Evolutionary conservation across 139 green algal species (phyloP), one percentile per base, ranked within the genome.

Genomic region (Desmodesmus armatus): DNA sequence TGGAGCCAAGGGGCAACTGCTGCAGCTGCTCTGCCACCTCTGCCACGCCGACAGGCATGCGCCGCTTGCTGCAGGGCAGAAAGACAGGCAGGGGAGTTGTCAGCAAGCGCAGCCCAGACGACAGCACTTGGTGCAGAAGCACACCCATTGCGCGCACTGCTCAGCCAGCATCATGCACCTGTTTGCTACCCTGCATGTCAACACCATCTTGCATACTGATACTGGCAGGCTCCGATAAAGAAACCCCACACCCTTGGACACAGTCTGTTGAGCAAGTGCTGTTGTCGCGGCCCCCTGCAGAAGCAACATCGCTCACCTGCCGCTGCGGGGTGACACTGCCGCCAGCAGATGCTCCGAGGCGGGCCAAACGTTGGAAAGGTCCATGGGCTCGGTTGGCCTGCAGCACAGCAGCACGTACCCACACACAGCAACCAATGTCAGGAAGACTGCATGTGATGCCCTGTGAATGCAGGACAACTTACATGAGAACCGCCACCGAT

Each of bases 1-100:
- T 15, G 21, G 27, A 53, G 15, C 70, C 70, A 35, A 82, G 35
- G 13, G 75, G 75, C 51, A 82, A 37, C 75, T 82, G 75, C 75
- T 82, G 75, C 53, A 82, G 75, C 75, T 82, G 75, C 35, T 82
- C 75, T 53, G 53, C 75, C 13, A 82, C 75, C 53, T 82, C 75
- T 1, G 43, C 15, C 3, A 51, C 9, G 29, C 51, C 53, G 25
- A 44, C 49, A 51, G 75, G 75, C 37, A 53, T 51, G 13, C 75
- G 75, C 13, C 75, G 51, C 75, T 82, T 82, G 75, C 75, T 82
- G 75, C 35, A 82, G 29, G 63, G 66, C 11, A 13, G n/a, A 33
- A 5, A 40, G 47, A 33, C 33, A 51, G 66, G 66, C 19, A 53
- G 4, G 39, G 6, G 35, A 31, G 27, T 58, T 25, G 5, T 35